A percentile compares a stretch with the other conserved stretches of the same genome.
Conservation (phyloP, 2,329 filamentous ascomycete genomes). For the Colletotrichum somersetense region DNA sequence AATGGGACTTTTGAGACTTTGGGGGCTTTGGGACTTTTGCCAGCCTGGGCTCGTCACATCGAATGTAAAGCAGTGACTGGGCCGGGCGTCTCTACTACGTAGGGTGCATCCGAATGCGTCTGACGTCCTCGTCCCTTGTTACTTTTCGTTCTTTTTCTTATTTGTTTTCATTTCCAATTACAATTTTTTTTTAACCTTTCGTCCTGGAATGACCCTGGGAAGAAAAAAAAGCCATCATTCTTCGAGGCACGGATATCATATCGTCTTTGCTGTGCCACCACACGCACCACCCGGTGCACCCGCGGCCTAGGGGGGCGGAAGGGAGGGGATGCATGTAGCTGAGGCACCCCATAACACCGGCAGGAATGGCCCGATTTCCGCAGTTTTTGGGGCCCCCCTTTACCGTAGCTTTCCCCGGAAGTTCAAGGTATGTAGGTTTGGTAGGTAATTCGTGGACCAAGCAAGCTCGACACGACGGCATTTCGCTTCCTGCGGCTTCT, state of each 20-base stretch:
- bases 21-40: background rate
- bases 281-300: constrained; percentile 30
- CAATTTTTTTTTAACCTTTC: no score
- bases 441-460: background rate
- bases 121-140: constrained; percentile 8
- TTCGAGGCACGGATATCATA: background rate
- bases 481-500: background rate
- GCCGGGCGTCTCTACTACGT: background rate
- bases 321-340: no score
- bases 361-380: background rate
- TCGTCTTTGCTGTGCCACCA: constrained; percentile 28
- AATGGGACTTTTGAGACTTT: background rate
- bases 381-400: background rate
- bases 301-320: background rate
- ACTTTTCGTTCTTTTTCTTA: background rate
- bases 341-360: background rate
- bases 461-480: background rate
- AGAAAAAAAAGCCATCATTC: background rate
- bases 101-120: constrained; percentile 11
- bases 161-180: no score
- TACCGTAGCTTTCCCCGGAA: background rate
- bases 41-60: background rate
- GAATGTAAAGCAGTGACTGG: background rate
- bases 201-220: constrained; percentile 3
- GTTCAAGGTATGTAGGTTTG: background rate